Base-by-base conservation (phyloP, 2,329 filamentous ascomycete species). In the Penicillium sp. region DNA sequence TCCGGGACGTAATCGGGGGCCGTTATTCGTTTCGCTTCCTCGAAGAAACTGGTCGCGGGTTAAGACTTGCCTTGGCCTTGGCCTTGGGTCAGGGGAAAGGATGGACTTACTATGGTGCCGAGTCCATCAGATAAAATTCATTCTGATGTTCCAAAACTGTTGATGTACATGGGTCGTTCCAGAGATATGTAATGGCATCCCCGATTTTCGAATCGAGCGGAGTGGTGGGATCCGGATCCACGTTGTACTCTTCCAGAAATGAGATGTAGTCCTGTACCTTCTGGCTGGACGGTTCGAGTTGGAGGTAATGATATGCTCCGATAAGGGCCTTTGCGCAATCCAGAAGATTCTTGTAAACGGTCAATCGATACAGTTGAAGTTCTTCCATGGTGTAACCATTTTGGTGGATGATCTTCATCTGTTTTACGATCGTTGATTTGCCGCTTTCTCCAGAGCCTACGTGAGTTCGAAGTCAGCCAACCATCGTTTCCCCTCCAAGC, bases 341-440 rank as follows among this genome's bases (percentile, higher is more conserved):
- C 60, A 97, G 81, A 53, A 98, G 78, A 69, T 98, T 98, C 74
- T 98, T 98, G 77, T 95, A 98, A 53, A 98, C 89, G 31, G 93
- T 97, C 55, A 95, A 82, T 52, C 93, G 86, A 75, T 97, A 97
- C 67, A 95, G 85, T 63, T 86, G 86, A 43, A 97, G 78, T 71
- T 98, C 93, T 63, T 97, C 91, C 59, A 88, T 83, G 10, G 88
- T 90, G 72, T 98, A 98, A 53, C 93, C 93, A 73, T 96, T 95
- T 64, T 97, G 85, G 67, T 98, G 93, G 65, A 98, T 97, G 62
- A 98, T 98, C 74, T 97, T 98, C 93, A 98, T 98, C 77, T 98
- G 93, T 73, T 98, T 98, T 61, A 98, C 93, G 63, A 98, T 97
- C 9, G 93, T 98, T 51, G 93, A 97, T 74, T 98, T 98, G 60